phyloP scores from a whole-genome alignment of 768 basidiomycete species.

The Artomyces pyxidatus region DNA sequence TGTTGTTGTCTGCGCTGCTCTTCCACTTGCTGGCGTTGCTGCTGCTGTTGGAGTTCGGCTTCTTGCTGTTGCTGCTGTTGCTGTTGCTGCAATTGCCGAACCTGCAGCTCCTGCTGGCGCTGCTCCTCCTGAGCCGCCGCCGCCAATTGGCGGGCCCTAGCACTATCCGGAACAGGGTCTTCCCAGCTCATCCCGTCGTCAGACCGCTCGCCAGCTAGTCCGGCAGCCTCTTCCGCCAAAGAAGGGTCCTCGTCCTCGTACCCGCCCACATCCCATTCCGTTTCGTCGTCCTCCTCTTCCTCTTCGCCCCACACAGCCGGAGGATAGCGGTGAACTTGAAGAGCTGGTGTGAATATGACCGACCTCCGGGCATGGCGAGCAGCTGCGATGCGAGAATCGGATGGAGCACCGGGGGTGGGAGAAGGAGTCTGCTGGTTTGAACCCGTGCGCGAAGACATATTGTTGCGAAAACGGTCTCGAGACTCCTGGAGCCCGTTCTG shows the following conservation, averaged over 20 bases:
- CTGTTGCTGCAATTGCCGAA: constrained; percentile 16
- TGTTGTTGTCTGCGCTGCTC: constrained; percentile 14
- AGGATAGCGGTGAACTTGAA: constrained; percentile 65
- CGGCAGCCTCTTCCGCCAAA: constrained; percentile 48
- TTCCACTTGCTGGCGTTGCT: constrained; percentile 12
- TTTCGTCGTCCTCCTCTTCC: constrained; percentile 46
- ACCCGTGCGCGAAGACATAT: constrained; percentile 40
- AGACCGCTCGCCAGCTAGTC: constrained; percentile 39
- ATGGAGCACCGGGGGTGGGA: constrained; percentile 34
- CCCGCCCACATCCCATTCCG: constrained; percentile 60
- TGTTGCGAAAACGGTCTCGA: constrained; percentile 46
- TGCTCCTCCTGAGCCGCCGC: constrained; percentile 23
- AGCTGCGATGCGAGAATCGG: constrained; percentile 28
- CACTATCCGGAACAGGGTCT: constrained; percentile 50
- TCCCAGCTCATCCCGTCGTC: constrained; percentile 92
- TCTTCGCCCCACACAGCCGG: constrained; percentile 82
- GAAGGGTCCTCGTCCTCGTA: constrained; percentile 65
- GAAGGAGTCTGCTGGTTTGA: constrained; percentile 41
- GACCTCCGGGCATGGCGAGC: constrained; percentile 18
- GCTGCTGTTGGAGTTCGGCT: constrained; percentile 5
- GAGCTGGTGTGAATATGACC: constrained; percentile 67
- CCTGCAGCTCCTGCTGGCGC: constrained; percentile 23
- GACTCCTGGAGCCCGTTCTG: constrained; percentile 42
- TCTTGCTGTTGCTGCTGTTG: constrained; percentile 5
- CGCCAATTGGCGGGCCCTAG: constrained; percentile 26